Evolutionary conservation across 768 basidiomycete genomes (phyloP).

Genomic region (Naganishia onofrii): DNA sequence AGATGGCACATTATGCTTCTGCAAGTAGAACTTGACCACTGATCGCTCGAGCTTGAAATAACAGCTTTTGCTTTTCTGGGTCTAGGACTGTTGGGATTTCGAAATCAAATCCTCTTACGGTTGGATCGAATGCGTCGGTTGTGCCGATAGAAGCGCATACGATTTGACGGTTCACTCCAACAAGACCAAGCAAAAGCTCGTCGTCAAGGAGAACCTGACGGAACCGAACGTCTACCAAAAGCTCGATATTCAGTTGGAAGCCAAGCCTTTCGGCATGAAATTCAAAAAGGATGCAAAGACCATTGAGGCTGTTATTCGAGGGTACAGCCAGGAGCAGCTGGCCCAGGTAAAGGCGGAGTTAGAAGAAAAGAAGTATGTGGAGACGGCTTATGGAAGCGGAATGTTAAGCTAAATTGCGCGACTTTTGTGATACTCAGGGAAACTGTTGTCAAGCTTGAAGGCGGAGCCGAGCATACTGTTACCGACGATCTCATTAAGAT

Average conservation of each 20-base stretch:
- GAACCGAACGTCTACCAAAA: constrained; percentile 80
- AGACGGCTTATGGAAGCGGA: constrained; percentile 56
- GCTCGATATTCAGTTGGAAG: constrained; percentile 75
- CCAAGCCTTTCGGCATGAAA: constrained; percentile 81
- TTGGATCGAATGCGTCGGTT: constrained; percentile 99
- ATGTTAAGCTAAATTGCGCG: constrained; percentile 55
- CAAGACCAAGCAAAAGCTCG: constrained; percentile 76
- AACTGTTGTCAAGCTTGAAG: constrained; percentile 60
- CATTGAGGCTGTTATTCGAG: constrained; percentile 57
- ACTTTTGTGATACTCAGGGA: constrained; percentile 7
- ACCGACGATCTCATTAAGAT: constrained; percentile 73
- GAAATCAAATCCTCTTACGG: constrained; percentile 89
- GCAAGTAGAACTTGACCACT: constrained; percentile 33
- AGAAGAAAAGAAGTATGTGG: constrained; percentile 37
- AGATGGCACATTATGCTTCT: constrained; percentile 99
- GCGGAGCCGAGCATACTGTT: constrained; percentile 64
- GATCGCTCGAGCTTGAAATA: neutral
- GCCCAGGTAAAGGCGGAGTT: constrained; percentile 68
- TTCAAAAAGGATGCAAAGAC: constrained; percentile 77
- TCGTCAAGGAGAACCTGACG: constrained; percentile 80
- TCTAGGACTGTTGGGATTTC: constrained; percentile 92
- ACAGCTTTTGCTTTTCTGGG: neutral
- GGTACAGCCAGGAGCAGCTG: constrained; percentile 66
- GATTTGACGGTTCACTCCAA: constrained; percentile 85
- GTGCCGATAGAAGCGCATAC: constrained; percentile 96